Conservation (phyloP, 108 stramenopile genomes). For the Cyclotella distinguenda region DNA sequence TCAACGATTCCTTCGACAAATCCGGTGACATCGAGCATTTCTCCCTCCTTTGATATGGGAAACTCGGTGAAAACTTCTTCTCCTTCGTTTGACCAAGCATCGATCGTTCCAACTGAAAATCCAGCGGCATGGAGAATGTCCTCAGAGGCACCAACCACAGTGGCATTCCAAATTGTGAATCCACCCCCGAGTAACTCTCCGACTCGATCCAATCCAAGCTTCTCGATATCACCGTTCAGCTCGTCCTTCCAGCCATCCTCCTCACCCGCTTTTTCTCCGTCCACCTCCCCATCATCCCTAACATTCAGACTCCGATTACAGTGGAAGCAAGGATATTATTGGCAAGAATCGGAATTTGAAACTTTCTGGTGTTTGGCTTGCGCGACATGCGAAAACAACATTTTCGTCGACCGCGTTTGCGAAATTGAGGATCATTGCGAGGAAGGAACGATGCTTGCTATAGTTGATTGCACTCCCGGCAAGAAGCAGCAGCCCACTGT, state of each 20-base stretch:
- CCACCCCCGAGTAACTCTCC: neutral
- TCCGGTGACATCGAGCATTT: no score
- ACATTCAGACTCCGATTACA: slow-evolving; percentile 8
- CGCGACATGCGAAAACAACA: slow-evolving; percentile 11
- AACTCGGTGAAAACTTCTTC: no score
- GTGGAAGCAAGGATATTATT: slow-evolving; percentile 11
- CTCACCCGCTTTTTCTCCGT: slow-evolving; percentile 9
- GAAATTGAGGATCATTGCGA: slow-evolving; percentile 2
- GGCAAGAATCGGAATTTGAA: slow-evolving; percentile 18
- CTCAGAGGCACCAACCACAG: no score
- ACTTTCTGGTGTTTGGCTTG: slow-evolving; percentile 19
- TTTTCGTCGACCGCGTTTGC: neutral
- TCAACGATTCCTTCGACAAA: no score
- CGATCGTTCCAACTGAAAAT: no score
- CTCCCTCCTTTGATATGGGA: no score
- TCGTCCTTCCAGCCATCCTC: slow-evolving; percentile 6
- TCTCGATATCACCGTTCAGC: neutral
- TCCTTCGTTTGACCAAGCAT: no score
- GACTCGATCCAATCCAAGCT: neutral
- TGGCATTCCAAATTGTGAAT: neutral
- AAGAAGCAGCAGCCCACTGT: neutral
- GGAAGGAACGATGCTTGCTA: slow-evolving; percentile 11
- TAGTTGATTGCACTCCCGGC: slow-evolving; percentile 13
- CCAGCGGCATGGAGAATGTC: no score
- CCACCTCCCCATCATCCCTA: neutral